phyloP scores from a whole-genome alignment of 1,284 basidiomycete species.

The Polyporus tsugae region DNA sequence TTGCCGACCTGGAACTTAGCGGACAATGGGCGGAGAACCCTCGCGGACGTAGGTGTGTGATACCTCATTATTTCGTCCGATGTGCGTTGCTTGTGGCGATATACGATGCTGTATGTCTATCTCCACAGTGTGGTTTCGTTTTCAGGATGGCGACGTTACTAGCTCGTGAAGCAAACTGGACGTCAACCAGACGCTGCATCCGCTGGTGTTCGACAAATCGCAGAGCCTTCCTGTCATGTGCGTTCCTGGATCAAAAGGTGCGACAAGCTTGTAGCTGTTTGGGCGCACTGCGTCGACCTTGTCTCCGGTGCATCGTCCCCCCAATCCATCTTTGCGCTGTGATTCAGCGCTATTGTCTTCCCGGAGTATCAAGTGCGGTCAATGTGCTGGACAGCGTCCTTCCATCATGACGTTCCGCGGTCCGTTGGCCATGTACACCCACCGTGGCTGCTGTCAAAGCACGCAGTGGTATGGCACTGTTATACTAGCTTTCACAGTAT shows the following conservation, averaged over 20 bases:
- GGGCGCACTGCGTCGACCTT: too few species aligned
- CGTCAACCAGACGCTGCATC: background rate
- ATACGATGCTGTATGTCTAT: background rate
- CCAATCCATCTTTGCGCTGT: background rate
- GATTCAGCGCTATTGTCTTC: background rate
- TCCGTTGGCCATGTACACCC: background rate
- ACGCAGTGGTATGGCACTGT: background rate
- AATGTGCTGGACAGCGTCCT: background rate
- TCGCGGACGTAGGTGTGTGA: background rate
- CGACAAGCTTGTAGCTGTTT: background rate
- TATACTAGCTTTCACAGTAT: background rate
- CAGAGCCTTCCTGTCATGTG: background rate
- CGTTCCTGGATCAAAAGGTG: background rate
- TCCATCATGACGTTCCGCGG: background rate
- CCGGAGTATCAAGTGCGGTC: background rate
- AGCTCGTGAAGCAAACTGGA: background rate
- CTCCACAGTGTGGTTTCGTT: background rate
- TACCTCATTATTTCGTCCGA: background rate
- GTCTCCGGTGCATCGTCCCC: too few species aligned
- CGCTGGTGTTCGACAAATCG: background rate
- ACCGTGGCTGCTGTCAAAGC: background rate
- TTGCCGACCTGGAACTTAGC: background rate
- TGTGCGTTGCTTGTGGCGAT: background rate
- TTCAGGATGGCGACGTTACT: too few species aligned
- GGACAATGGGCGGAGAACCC: background rate